Percentiles rank a stretch among this genome's conserved stretches.
These are phyloP conservation scores for Lachancea meyersii DNA, from an alignment of 805 yeast genomes.

Conservation along the genomic window DNA sequence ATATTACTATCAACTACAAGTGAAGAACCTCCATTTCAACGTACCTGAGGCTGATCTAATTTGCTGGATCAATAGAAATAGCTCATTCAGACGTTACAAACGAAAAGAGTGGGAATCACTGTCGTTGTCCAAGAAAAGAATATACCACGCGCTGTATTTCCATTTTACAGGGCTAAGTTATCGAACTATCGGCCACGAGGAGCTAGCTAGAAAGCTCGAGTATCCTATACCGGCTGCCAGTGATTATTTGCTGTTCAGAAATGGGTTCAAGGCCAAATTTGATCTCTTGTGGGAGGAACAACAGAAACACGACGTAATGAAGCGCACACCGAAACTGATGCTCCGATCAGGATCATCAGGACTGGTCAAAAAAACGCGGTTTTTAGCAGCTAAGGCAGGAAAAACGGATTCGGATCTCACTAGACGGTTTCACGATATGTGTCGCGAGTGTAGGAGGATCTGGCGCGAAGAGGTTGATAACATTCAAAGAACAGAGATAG, in stretches of 20 bases:
- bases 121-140: conserved; percentile 17
- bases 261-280: conserved; percentile 18
- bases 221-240: conserved; percentile 21
- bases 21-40: conserved; percentile 11
- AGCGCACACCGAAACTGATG: not conserved
- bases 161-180: conserved; percentile 15
- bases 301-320: conserved; percentile 4
- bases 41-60: conserved; percentile 6
- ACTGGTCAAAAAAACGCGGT: not conserved
- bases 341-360: conserved; percentile 1
- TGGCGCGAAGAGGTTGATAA: conserved; percentile 21
- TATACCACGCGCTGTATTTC: conserved; percentile 22
- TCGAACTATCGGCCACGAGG: conserved; percentile 13
- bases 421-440: conserved; percentile 20
- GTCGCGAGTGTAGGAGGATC: conserved; percentile 21
- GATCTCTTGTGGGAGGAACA: conserved; percentile 16
- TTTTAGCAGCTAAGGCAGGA: no score
- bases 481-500: conserved; percentile 15
- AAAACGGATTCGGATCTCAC: conserved; percentile 5
- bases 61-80: conserved; percentile 11
- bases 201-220: conserved; percentile 21
- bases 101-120: conserved; percentile 23
- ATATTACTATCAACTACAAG: conserved; percentile 17
- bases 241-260: conserved; percentile 24
- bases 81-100: conserved; percentile 15